Evolutionary conservation across 1,284 basidiomycete species (phyloP), one percentile per base, ranked within the genome.

Genomic region (Cutaneotrichosporon cavernicola): DNA sequence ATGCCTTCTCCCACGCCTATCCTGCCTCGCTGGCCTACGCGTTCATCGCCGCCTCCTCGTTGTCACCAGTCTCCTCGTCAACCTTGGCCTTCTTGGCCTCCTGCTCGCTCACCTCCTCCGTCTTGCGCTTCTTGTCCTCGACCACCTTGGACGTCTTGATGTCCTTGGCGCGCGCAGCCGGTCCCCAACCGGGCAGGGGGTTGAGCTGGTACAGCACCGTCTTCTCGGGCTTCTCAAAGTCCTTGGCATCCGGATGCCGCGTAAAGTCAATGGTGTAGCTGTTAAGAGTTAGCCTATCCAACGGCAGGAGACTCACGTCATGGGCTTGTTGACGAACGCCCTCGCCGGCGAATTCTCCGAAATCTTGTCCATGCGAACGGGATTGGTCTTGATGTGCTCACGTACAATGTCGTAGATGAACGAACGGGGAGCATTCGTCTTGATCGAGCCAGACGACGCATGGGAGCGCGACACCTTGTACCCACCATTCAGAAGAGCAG

Each of bases 131-230:
- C 46, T 57, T 56, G 26, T 14, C 60, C 32, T 52, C 56, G 31
- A 61, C 61, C 18, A 62, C 62, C 56, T 50, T 40, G 49, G 47
- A 51, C 2, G 63, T 60, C 61, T 67, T 47, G 50, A 72, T 68
- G 51, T 55, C 71, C 59, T 74, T 64, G 0, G 75, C 66, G 6
- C 66, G 56, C 34, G 60, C n/a, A 3, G 71, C 81, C 0, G 96
- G 96, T 0, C 96, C 96, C 96, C 96, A 99, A 76, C 97, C 87
- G 2, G 89, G 85, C 47, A 88, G 85, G 4, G 96, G 96, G 76
- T 97, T 98, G 71, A 87, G 85, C 80, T 97, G 96, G 81, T 98
- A 98, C 56, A 91, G 86, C 0, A 95, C 90, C 9, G 93, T 82
- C 72, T 91, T 91, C 60, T 89, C 49, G 4, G 67, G 70, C 40